These are phyloP conservation scores for Triticum aestivum DNA, from an alignment of 176 grass and related monocot genomes.

Conservation along the genomic window IWGSC_CS_RefSeq_v2.1 NC_057798.1:160173515-160174014, in stretches of 20 bases:
- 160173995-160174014: conserved; percentile 95
- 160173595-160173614: conserved; percentile 47
- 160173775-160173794: conserved; percentile 80
- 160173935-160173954: conserved; percentile 88
- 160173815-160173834: conserved; percentile 55
- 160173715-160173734: conserved; percentile 69
- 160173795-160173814: conserved; percentile 71
- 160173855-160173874: conserved; percentile 72
- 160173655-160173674: neutral
- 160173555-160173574: conserved; percentile 58
- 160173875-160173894: conserved; percentile 88
- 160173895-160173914: conserved; percentile 97
- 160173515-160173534: neutral
- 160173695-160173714: conserved; percentile 25
- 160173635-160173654: conserved; percentile 31
- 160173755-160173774: conserved; percentile 69
- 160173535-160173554: neutral
- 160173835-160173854: conserved; percentile 7
- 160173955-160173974: conserved; percentile 80
- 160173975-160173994: conserved; percentile 94
- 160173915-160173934: conserved; percentile 94
- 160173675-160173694: conserved; percentile 7
- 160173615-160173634: conserved; percentile 73
- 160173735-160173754: conserved; percentile 40
- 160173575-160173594: conserved; percentile 43